These are phyloP conservation scores for Kodamaea derodonti DNA, from an alignment of 1,139 yeast genomes.

Conservation along the genomic window DNA sequence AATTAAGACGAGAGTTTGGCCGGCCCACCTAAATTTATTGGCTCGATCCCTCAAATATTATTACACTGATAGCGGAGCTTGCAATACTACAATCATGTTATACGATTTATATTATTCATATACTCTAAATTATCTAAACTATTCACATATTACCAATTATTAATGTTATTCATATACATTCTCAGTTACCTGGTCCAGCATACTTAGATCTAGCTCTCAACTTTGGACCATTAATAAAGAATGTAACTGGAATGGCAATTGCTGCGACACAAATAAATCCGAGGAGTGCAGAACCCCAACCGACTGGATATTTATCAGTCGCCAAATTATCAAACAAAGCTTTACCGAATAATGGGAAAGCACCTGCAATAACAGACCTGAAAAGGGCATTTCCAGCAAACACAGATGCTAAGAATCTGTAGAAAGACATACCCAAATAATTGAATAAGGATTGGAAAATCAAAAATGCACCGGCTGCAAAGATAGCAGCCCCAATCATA, in stretches of 20 bases:
- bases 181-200: conserved; percentile 18
- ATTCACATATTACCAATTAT: too few relatives aligned
- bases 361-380: conserved; percentile 53
- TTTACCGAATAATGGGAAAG: conserved; percentile 58
- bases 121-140: too few relatives aligned
- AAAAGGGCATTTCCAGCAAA: conserved; percentile 54
- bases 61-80: too few relatives aligned
- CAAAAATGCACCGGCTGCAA: conserved; percentile 34
- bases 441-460: conserved; percentile 39
- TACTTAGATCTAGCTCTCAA: conserved; percentile 45
- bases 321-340: conserved; percentile 46
- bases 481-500: conserved; percentile 37
- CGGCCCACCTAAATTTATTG: too few relatives aligned
- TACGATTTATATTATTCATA: too few relatives aligned
- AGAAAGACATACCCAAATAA: conserved; percentile 33
- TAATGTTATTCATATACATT: too few relatives aligned
- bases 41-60: too few relatives aligned
- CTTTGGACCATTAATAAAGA: conserved; percentile 46
- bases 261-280: conserved; percentile 41
- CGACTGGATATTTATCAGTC: conserved; percentile 47
- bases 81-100: too few relatives aligned
- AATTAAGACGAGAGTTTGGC: too few relatives aligned
- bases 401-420: conserved; percentile 50
- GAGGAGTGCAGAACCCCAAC: conserved; percentile 50
- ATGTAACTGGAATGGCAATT: conserved; percentile 43